A percentile compares a stretch with the other conserved stretches of the same genome.
These are phyloP conservation scores for Lepidium sativum DNA, from an alignment of 345 rosid species.

Conservation along the genomic window DNA sequence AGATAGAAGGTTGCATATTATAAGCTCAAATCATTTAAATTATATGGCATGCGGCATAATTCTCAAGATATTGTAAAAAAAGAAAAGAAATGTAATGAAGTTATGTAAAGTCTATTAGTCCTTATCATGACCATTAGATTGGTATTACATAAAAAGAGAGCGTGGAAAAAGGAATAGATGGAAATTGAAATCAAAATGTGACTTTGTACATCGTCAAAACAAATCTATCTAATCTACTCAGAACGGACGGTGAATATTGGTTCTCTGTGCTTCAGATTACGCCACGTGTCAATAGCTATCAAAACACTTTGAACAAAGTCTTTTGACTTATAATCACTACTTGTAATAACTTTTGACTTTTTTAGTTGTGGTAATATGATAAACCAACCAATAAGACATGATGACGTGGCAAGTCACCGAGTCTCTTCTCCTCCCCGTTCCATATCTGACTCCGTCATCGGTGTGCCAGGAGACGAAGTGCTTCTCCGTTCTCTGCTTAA, in stretches of 20 bases:
- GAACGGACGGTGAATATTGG: background rate
- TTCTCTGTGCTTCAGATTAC: background rate
- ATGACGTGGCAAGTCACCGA: conserved; percentile 11
- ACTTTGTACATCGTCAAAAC: conserved; percentile 15
- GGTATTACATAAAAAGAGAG: no score
- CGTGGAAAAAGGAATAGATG: background rate
- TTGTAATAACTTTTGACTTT: background rate
- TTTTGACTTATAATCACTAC: conserved; percentile 1
- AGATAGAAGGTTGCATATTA: no score
- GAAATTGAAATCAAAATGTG: background rate
- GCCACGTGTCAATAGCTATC: conserved; percentile 15
- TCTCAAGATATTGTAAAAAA: no score
- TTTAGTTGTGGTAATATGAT: background rate
- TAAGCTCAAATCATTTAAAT: no score
- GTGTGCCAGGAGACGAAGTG: conserved; percentile 19
- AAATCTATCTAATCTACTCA: conserved; percentile 10
- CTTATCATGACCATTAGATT: no score
- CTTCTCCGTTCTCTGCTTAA: conserved; percentile 44
- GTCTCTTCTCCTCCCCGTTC: conserved; percentile 35
- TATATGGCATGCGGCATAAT: no score
- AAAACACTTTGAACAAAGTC: background rate
- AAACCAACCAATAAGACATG: background rate
- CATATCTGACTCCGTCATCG: conserved; percentile 30
- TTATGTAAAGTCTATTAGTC: no score
- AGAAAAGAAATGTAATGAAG: no score